Base-by-base conservation (phyloP, 169 alveolate genomes). In the Cryptosporidium felis region DNA sequence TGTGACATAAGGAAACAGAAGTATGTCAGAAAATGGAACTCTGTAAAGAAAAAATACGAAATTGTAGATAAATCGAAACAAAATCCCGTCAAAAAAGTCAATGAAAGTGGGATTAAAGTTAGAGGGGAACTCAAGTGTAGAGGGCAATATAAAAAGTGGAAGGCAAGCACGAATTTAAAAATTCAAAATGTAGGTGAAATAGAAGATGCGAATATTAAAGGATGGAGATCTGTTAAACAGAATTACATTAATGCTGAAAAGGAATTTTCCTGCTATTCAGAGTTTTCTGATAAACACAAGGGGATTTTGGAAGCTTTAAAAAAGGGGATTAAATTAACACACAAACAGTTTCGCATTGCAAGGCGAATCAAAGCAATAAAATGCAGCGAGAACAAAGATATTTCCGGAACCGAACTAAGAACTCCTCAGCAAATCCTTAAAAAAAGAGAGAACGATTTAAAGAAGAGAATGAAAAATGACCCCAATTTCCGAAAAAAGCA, bases 121-220 rank as follows among this genome's bases (percentile, higher is more conserved):
- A 67, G 46, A 14, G 74, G 80, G 18, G 80, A 67, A 30, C 41
- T 74, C 8, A 79, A 49, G 38, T 42, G 80, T 21, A 40, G 67
- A n/a, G 82, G 82, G 21, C 62, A 88, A 40, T 90, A 90, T 82
- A 88, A 90, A 8, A 90, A 82, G 28, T 90, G 92, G 92, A 89
- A 67, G 32, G 90, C 89, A 14, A 46, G 80, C 62, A 90, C 89
- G 18, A 90, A 90, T 56, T 66, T 88, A 18, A 53, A 90, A 67
- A 90, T 90, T 12, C 89, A 90, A 62, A 61, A 62, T 80, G 82
- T 90, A 23, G 92, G 92, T n/a, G 92, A 90, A 60, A 34, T 90
- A 44, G 92, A 90, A 62, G 92, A 90, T 36, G 51, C 21, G 26
- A 38, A 51, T 16, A 34, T 49, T 21, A 65, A 12, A 26, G 56